Base-by-base conservation (phyloP, 2,329 filamentous ascomycete genomes). In the Hymenoscyphus fructigenus region DNA sequence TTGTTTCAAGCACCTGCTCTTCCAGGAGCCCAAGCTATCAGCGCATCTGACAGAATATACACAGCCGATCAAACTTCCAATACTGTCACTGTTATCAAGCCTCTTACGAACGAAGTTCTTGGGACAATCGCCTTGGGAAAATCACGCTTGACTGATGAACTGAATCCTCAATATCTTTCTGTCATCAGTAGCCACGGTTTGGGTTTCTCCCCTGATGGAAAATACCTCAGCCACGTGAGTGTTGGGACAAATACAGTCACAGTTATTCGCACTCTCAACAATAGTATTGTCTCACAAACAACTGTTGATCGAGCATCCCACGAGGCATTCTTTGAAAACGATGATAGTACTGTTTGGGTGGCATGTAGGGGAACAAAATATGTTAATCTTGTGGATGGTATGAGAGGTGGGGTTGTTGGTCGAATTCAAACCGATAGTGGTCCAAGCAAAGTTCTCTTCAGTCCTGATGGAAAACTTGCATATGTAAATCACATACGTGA, bases 1-100 rank as follows among this genome's bases (percentile, higher is more conserved):
- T n/a, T 60, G 12, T 15, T 20, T 15, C 61, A 62, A 58, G 61
- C 61, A 44, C 61, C 61, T 47, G 53, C 61, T 20, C 56, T 53
- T 26, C 55, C 55, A 26, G 61, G 61, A 20, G 47, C 55, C 3
- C 61, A 62, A 50, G 2, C 36, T 32, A 62, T 62, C n/a, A 53
- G 56, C 47, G 26, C 38, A 2, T 58, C 61, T 20, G 61, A 62
- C 32, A 34, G 61, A 34, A 50, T 62, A 15, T 62, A 62, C 34
- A 62, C 61, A 3, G 61, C 55, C 5, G 61, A 62, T 58, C 61
- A 62, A 20, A 59, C 55, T 17, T 62, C 61, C 10, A 62, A 62
- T 55, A 62, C 61, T 3, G 47, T 62, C n/a, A 62, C 61, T 23
- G 61, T 62, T 17, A 58, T 62, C 55, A 62, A 59, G 28, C 61